Evolutionary conservation across 164 flowering plant genomes (phyloP), one percentile per base, ranked within the genome.

Genomic region (Liquidambar formosana): DNA sequence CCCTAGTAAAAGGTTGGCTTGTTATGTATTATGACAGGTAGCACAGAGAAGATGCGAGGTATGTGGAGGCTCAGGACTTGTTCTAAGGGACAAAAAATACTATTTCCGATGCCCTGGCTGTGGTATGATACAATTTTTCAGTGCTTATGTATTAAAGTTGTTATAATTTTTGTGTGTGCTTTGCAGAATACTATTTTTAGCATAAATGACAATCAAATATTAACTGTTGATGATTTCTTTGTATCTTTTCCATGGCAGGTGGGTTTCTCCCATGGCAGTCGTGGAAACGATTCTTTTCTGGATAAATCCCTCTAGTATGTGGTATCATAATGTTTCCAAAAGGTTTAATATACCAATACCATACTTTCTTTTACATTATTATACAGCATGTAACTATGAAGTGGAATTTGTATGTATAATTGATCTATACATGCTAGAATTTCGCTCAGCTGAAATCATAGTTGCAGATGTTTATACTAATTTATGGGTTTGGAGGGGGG

Each of bases 211-310:
- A 6, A 33, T 33, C 41, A 33, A 2, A 6, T 6, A 33, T 33
- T 6, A 33, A 33, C 41, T 6, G 6, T 33, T 33, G 41, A 33
- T 33, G 41, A n/a, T n/a, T n/a, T 4, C n/a, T 46, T 41, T 16
- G n/a, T 48, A 1, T 68, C 27, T n/a, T 64, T 33, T 63, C 10
- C 62, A 13, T 63, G 27, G 79, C 85, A 94, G 98, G 97, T 69
- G 97, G 98, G 57, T 91, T 91, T 80, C 86, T 91, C n/a, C 98
- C 97, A 15, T 94, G 96, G 97, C 93, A 88, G 75, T 94, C 97
- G 10, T 94, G 98, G 98, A 88, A 78, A 76, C 75, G 96, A 74
- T 91, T 91, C 81, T 93, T 91, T 71, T 78, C 91, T 60, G 96
- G 96, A 62, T 88, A 70, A 80, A 16, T 16, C 48, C n/a, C 22